Evolutionary conservation across 805 yeast species (phyloP).

Genomic region (Komagataella pastoris): DNA sequence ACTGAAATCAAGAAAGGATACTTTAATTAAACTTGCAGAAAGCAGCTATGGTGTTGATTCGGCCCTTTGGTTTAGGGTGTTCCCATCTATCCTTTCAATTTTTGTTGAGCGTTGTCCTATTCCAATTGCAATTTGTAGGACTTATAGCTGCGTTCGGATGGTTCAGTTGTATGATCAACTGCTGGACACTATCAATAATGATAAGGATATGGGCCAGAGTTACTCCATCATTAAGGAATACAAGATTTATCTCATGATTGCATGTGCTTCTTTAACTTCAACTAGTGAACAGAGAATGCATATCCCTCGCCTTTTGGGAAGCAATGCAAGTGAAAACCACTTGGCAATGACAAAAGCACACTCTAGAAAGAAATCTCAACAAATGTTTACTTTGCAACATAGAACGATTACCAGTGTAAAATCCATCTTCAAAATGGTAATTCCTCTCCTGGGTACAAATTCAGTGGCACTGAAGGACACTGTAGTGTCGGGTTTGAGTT

Average conservation of each 20-base stretch:
- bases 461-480: conserved; percentile 71
- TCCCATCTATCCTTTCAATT: conserved; percentile 58
- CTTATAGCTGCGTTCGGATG: conserved; percentile 77
- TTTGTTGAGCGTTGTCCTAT: conserved; percentile 79
- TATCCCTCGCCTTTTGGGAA: conserved; percentile 26
- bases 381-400: conserved; percentile 70
- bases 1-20: conserved; percentile 42
- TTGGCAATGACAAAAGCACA: conserved; percentile 38
- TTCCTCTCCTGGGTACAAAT: conserved; percentile 65
- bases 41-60: conserved; percentile 92
- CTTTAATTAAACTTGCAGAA: conserved; percentile 69
- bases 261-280: conserved; percentile 82
- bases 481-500: conserved; percentile 77
- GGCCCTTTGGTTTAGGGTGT: conserved; percentile 88
- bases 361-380: conserved; percentile 66
- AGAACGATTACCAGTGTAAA: conserved; percentile 89
- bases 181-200: conserved; percentile 37
- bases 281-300: conserved; percentile 76
- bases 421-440: conserved; percentile 75
- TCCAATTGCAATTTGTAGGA: conserved; percentile 86
- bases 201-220: neutral
- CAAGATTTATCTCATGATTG: conserved; percentile 74
- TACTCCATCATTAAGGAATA: conserved; percentile 19
- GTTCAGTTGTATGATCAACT: conserved; percentile 75
- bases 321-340: conserved; percentile 6